phyloP scores from a whole-genome alignment of 2,329 filamentous ascomycete genomes.

The Neopestalotiopsis clavispora region DNA sequence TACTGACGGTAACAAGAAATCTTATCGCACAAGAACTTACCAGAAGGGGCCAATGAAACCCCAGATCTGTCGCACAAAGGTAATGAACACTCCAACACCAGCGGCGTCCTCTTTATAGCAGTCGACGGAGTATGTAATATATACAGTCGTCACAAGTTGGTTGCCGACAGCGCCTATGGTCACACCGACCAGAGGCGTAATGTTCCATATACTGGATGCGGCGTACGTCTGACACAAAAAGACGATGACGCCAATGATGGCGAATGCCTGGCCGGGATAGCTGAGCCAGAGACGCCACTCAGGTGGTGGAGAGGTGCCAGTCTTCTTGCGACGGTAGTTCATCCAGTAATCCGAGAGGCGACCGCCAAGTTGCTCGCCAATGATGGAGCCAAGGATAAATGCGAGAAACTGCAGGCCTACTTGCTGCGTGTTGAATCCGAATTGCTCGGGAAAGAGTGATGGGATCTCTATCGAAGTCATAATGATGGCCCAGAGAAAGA shows the following conservation, averaged over 20 bases:
- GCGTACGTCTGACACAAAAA: constrained; percentile 57
- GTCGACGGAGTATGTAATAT: constrained; percentile 66
- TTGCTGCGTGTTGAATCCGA: constrained; percentile 60
- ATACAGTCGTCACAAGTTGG: constrained; percentile 64
- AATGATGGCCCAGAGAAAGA: constrained; percentile 59
- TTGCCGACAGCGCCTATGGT: constrained; percentile 59
- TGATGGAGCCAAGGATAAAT: constrained; percentile 59
- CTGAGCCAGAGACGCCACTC: constrained; percentile 63
- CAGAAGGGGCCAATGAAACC: constrained; percentile 52
- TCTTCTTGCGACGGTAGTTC: constrained; percentile 40
- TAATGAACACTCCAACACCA: constrained; percentile 63
- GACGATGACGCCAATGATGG: constrained; percentile 56
- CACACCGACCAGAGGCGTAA: constrained; percentile 59
- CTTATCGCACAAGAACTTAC: constrained; percentile 17
- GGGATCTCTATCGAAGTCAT: constrained; percentile 64
- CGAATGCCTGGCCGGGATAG: constrained; percentile 55
- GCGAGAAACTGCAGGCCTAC: constrained; percentile 63
- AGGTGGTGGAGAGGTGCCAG: constrained; percentile 39
- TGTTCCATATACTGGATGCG: constrained; percentile 53
- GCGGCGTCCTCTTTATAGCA: constrained; percentile 57
- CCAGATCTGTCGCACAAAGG: constrained; percentile 58
- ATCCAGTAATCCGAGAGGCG: constrained; percentile 59
- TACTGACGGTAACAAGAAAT: not conserved
- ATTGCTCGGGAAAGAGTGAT: constrained; percentile 59
- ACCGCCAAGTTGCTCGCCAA: constrained; percentile 64